Evolutionary conservation across 192 early-diverging fungal species (phyloP), one percentile per base, ranked within the genome.

Genomic region (Glomus cerebriforme): DNA sequence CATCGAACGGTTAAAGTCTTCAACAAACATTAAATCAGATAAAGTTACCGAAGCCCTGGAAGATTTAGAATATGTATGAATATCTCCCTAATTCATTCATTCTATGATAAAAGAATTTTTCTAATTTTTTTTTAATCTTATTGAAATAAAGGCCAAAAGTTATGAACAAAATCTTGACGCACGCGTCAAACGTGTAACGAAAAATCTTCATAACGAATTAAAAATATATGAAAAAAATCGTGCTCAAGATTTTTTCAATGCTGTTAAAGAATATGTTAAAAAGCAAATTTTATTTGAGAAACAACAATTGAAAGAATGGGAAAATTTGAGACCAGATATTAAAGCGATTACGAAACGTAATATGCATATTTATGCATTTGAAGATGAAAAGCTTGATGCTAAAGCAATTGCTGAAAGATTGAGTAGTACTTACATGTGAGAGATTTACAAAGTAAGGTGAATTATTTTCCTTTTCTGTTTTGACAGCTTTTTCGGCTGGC

Each of bases 111-210:
- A 22, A 19, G 0, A 34, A 45, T 27, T 27, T 65, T 29, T 39
- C 22, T 35, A 27, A 7, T 34, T 47, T 71, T 47, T 71, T 7
- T 70, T 37, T 26, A 45, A 49, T 71, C 49, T 12, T 47, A 39
- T 39, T 43, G 39, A 43, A 43, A 43, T 3, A 27, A 71, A 86
- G 85, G 82, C 85, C 8, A 64, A 68, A 19, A 49, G 80, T 39
- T 83, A 83, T 71, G 85, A 86, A 35, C 80, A 81, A 45, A 86
- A 82, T 27, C 83, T 86, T 73, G 83, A 80, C n/a, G 79, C 79
- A 37, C 69, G 85, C n/a, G 63, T 83, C 39, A 83, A 83, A 70
- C 82, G 81, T 24, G 81, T 86, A 0, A 79, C 82, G 13, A 47
- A 77, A 15, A 83, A 79, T 8, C 76, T 86, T 72, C 75, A 62